A percentile compares a stretch with the other conserved stretches of the same genome.
phyloP scores from a whole-genome alignment of 305 asterid species.

The Withania somnifera region DNA sequence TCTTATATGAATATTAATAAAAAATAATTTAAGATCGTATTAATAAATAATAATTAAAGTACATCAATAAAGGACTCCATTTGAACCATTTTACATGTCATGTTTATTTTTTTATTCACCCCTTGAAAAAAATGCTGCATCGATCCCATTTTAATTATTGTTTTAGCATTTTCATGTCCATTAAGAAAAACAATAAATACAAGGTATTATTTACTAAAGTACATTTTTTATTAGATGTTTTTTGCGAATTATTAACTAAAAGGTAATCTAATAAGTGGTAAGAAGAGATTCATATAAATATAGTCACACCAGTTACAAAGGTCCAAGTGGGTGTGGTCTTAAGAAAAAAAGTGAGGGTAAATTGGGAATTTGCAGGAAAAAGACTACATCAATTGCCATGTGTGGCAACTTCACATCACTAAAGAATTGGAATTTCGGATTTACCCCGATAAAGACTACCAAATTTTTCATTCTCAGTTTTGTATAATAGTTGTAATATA shows the following conservation, averaged over 20 bases:
- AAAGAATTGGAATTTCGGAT: too few relatives aligned
- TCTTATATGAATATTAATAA: background rate
- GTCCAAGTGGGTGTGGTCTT: background rate
- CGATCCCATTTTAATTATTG: background rate
- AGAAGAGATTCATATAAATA: background rate
- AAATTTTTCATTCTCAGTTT: too few relatives aligned
- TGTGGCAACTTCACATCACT: too few relatives aligned
- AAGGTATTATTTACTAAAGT: background rate
- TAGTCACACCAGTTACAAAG: background rate
- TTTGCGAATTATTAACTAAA: background rate
- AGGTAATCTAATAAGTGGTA: background rate
- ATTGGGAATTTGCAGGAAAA: background rate
- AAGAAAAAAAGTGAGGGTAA: background rate
- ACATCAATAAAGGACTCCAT: background rate
- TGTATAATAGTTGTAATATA: too few relatives aligned
- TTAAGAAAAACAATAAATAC: background rate
- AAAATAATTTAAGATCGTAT: background rate
- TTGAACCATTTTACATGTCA: background rate
- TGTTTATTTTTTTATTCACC: background rate
- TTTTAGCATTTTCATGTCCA: background rate
- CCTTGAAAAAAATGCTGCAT: background rate
- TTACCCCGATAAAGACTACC: too few relatives aligned
- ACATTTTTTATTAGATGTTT: background rate
- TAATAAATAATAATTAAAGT: background rate
- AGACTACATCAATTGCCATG: too few relatives aligned